phyloP scores from a whole-genome alignment of 371 early-diverging fungal species.

The Circinella minor region DNA sequence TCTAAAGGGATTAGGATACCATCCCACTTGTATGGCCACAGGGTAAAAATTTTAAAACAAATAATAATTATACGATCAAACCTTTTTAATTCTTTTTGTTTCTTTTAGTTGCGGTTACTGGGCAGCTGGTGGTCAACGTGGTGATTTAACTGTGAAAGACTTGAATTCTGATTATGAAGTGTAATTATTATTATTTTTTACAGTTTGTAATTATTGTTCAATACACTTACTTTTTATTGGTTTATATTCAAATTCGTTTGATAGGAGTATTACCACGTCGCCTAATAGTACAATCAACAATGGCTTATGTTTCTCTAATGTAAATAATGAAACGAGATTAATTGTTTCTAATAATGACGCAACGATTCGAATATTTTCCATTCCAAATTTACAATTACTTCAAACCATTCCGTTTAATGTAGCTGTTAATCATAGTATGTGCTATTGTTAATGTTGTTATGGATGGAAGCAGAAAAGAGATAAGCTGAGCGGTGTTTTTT shows the following conservation, averaged over 20 bases:
- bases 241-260: neutral
- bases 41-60: constrained; percentile 42
- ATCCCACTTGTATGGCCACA: constrained; percentile 82
- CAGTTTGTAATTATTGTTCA: neutral
- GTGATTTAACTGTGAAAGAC: constrained; percentile 83
- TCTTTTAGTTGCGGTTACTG: constrained; percentile 70
- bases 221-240: too few species aligned
- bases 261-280: constrained; percentile 69
- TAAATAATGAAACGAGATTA: constrained; percentile 68
- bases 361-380: constrained; percentile 84
- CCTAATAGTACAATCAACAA: constrained; percentile 93
- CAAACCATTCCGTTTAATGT: constrained; percentile 78
- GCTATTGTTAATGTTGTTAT: neutral
- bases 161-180: constrained; percentile 71
- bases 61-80: neutral
- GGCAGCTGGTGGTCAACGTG: constrained; percentile 90
- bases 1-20: constrained; percentile 71
- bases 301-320: constrained; percentile 77
- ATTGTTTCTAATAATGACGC: constrained; percentile 94
- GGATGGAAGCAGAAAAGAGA: neutral
- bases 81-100: neutral
- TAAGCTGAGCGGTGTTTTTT: neutral
- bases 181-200: constrained; percentile 12
- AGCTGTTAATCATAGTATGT: constrained; percentile 81
- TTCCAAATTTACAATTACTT: constrained; percentile 73